phyloP scores from a whole-genome alignment of 1,284 basidiomycete genomes.

The Ustilago cynodontis region DNA sequence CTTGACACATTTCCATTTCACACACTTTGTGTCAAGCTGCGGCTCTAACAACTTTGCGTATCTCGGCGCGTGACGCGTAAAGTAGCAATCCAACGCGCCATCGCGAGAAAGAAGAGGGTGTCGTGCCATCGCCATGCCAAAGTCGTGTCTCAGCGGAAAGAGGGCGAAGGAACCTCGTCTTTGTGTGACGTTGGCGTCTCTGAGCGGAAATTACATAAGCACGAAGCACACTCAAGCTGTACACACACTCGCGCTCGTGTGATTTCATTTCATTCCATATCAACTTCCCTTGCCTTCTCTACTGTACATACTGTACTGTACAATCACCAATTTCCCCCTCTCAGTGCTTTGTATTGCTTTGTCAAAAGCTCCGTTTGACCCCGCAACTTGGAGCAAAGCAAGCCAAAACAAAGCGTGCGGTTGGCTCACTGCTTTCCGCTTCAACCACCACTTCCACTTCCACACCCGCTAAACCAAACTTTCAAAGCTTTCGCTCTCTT shows the following conservation, averaged over 20 bases:
- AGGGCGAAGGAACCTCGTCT: too few relatives aligned
- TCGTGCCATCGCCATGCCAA: too few relatives aligned
- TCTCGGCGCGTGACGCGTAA: slow-evolving; percentile 31
- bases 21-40: neutral
- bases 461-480: too few relatives aligned
- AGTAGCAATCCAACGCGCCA: slow-evolving; percentile 11
- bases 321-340: too few relatives aligned
- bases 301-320: too few relatives aligned
- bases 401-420: neutral
- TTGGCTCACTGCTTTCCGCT: slow-evolving; percentile 1
- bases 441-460: neutral
- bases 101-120: neutral
- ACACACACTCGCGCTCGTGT: neutral
- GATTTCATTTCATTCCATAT: neutral
- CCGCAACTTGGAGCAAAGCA: neutral
- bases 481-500: slow-evolving; percentile 5
- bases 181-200: slow-evolving; percentile 3
- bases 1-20: neutral
- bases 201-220: slow-evolving; percentile 15
- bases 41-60: neutral
- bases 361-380: too few relatives aligned
- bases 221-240: neutral
- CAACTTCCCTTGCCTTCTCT: neutral
- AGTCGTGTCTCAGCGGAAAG: neutral
- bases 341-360: neutral